Base-by-base conservation (phyloP, 129 eudicot genomes). In the Artemisia argyi region DNA sequence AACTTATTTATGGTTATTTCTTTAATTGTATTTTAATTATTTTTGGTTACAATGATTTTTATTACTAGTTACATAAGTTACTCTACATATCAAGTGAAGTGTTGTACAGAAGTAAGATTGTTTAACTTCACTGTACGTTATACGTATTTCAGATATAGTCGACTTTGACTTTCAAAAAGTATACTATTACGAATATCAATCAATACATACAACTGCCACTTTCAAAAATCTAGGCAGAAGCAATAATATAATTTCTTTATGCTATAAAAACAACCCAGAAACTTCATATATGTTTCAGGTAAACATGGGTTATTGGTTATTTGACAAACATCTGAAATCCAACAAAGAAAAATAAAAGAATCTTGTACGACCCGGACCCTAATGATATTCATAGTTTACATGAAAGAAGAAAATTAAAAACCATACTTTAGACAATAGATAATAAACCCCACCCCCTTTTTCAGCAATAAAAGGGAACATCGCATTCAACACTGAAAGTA, bases 401-500 rank as follows among this genome's bases (percentile, higher is more conserved):
- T 39, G 1, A 39, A 39, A 39, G 10, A 39, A 7, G 1, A 32
- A 32, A 5, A 5, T 5, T 32, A 66, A 24, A 42, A 16, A n/a
- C n/a, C n/a, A n/a, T n/a, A n/a, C n/a, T n/a, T n/a, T n/a, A n/a
- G n/a, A n/a, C n/a, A n/a, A n/a, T n/a, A 32, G 52, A 69, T 52
- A 26, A 24, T 16, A 5, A 54, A 6, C 61, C 63, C 63, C 58
- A 59, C 58, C 48, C 65, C 15, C 56, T 7, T 54, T 16, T 32
- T 10, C 53, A 70, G 18, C 54, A 70, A 57, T 19, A 55, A 11
- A 71, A 46, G 20, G 66, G 65, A 71, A 69, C 19, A 17, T 51
- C 28, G 5, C 50, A 51, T 39, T n/a, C 52, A 24, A 22, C 60
- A 19, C 46, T 30, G 3, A 51, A 51, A 51, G 57, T 52, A 16